Evolutionary conservation across 2,329 filamentous ascomycete species (phyloP), one percentile per base, ranked within the genome.

Genomic region (Penicillium corylophilum): DNA sequence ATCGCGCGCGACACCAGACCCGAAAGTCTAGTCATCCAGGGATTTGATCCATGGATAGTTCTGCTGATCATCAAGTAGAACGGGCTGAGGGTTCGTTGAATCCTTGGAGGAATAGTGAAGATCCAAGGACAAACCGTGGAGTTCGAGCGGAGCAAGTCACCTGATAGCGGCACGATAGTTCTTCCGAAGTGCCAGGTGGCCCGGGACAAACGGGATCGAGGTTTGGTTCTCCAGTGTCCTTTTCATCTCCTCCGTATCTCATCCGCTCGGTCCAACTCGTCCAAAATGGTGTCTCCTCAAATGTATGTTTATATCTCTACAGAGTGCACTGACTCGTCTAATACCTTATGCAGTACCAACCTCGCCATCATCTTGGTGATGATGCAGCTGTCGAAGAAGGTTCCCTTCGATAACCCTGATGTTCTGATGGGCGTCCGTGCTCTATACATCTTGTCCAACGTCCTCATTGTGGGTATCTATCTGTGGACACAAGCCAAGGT

Each of bases 351-450:
- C 74, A 95, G 91, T 68, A 90, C 89, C 74, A 96, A 96, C 82
- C 82, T 96, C 74, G 81, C 90, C 79, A 91, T 96, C 86, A 92
- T 95, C 79, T 84, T 96, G 64, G 89, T 89, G 71, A 95, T 96
- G 88, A 96, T 97, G 90, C 93, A 96, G 82, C 88, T 95, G 56
- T 89, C 91, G 65, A 97, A 97, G 84, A 90, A 87, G 76, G 86
- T 99, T 56, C 90, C 92, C 44, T 96, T 97, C 68, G 93, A 97
- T 26, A 87, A 97, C 70, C 90, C 84, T n/a, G 79, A 82, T 56
- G 83, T 87, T 43, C 78, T 88, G 51, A 82, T 82, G 63, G 74
- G 79, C 53, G 82, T 88, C 53, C 85, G 86, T 66, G 80, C 74
- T 35, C 72, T 85, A 58, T 89, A 89, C 73, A 64, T 88, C 52